A percentile compares a stretch with the other conserved stretches of the same genome.
Conservation (phyloP, 768 basidiomycete species). For the Serendipita indica region DNA sequence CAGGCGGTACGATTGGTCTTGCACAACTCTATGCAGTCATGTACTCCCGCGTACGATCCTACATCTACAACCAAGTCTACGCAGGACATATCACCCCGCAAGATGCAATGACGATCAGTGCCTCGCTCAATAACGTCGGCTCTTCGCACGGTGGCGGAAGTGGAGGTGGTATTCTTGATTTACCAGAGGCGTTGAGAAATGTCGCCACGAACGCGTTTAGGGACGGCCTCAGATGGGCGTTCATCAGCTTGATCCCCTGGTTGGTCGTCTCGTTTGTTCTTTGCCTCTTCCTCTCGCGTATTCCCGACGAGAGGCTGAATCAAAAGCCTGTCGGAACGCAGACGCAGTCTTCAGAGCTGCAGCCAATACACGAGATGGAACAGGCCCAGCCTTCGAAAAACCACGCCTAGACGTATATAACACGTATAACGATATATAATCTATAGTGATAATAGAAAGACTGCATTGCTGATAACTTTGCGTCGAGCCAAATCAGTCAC, state of each 20-base stretch:
- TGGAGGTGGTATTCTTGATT: conserved; percentile 24
- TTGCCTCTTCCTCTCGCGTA: conserved; percentile 28
- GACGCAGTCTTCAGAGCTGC: not conserved
- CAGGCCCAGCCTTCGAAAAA: no score
- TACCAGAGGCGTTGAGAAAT: conserved; percentile 24
- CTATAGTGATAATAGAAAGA: no score
- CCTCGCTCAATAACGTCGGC: conserved; percentile 15
- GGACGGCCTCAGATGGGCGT: conserved; percentile 30
- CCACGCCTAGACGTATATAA: no score
- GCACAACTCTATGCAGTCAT: conserved; percentile 38
- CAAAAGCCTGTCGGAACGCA: not conserved
- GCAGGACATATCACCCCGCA: conserved; percentile 22
- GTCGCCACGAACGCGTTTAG: conserved; percentile 29
- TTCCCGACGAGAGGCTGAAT: conserved; percentile 18
- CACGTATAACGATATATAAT: no score
- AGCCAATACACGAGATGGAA: no score
- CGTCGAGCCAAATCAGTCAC: no score
- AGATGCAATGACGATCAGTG: conserved; percentile 20
- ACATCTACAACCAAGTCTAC: conserved; percentile 20
- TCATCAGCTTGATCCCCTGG: conserved; percentile 37
- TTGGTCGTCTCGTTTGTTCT: conserved; percentile 23
- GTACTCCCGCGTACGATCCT: conserved; percentile 27
- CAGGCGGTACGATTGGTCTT: conserved; percentile 39
- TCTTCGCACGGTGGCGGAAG: conserved; percentile 15
- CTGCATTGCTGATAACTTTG: no score